A percentile compares a stretch with the other conserved stretches of the same genome.
Conservation (phyloP, 2,329 filamentous ascomycete genomes). For the Aspergillus eucalypticola region DNA sequence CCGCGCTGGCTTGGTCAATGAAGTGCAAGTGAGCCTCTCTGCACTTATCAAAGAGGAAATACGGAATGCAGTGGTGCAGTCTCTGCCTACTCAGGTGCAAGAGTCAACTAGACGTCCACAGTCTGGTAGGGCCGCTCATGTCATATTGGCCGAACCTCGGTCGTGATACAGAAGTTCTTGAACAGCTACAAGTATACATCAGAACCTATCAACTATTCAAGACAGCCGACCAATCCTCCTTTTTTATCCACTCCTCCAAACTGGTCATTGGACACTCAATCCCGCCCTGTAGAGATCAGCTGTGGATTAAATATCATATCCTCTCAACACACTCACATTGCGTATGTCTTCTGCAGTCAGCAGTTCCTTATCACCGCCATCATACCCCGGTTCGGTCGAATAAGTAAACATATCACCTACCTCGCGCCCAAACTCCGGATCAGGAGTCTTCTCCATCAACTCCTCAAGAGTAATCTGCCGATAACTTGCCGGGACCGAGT, state of each 20-base stretch:
- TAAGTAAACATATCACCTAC: slow-evolving; percentile 52
- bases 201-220: neutral
- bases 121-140: too few species aligned
- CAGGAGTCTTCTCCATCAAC: slow-evolving; percentile 41
- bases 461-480: slow-evolving; percentile 44
- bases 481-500: slow-evolving; percentile 39
- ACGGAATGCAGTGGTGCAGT: neutral
- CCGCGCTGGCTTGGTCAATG: neutral
- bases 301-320: neutral
- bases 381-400: slow-evolving; percentile 52
- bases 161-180: too few species aligned
- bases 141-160: too few species aligned
- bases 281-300: slow-evolving; percentile 36
- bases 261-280: slow-evolving; percentile 42
- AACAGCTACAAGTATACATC: too few species aligned
- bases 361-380: slow-evolving; percentile 46
- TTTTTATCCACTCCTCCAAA: slow-evolving; percentile 29
- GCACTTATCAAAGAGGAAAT: neutral
- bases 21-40: neutral
- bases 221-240: slow-evolving; percentile 30
- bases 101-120: too few species aligned
- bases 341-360: slow-evolving; percentile 48
- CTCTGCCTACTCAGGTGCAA: neutral
- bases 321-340: slow-evolving; percentile 37
- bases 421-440: slow-evolving; percentile 48